Percentiles rank a stretch among this genome's conserved stretches.
Conservation (phyloP, 768 basidiomycete species). For the Rhodotorula kratochvilovae region DNA sequence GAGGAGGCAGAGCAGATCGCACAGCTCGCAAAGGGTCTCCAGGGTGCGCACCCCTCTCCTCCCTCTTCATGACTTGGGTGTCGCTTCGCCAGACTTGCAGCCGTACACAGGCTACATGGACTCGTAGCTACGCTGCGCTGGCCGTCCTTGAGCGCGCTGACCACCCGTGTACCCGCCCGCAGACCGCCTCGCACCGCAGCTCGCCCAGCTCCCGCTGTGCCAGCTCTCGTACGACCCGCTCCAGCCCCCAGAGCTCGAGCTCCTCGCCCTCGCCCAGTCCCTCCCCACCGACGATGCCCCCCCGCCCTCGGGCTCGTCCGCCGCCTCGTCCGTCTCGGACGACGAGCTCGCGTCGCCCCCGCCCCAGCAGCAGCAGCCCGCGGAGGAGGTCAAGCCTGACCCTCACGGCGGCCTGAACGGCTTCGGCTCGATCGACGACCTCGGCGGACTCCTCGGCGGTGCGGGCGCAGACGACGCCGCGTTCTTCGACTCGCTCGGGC, state of each 20-base stretch:
- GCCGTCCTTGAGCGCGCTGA: too few relatives aligned
- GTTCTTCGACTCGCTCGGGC: constrained; percentile 26
- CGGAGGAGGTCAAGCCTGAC: background rate
- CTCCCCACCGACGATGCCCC: constrained; percentile 2
- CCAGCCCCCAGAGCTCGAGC: background rate
- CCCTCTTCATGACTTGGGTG: background rate
- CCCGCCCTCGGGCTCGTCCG: background rate
- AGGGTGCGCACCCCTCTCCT: constrained; percentile 13
- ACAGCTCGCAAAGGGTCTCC: constrained; percentile 13
- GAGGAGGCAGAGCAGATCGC: constrained; percentile 22
- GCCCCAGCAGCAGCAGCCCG: background rate
- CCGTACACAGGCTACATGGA: too few relatives aligned
- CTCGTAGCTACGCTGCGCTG: too few relatives aligned
- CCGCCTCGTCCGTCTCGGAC: constrained; percentile 2
- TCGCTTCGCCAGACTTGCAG: too few relatives aligned
- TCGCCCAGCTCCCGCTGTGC: background rate
- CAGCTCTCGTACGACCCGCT: constrained; percentile 25
- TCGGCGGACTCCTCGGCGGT: background rate
- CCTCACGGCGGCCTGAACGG: background rate
- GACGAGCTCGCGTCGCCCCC: background rate
- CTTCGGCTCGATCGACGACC: background rate
- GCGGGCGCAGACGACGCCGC: background rate
- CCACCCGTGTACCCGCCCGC: too few relatives aligned
- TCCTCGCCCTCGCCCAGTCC: constrained; percentile 10
- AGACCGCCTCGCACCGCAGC: constrained; percentile 12